phyloP scores from a whole-genome alignment of 2,329 filamentous ascomycete genomes.

The Sclerotinia nivalis region DNA sequence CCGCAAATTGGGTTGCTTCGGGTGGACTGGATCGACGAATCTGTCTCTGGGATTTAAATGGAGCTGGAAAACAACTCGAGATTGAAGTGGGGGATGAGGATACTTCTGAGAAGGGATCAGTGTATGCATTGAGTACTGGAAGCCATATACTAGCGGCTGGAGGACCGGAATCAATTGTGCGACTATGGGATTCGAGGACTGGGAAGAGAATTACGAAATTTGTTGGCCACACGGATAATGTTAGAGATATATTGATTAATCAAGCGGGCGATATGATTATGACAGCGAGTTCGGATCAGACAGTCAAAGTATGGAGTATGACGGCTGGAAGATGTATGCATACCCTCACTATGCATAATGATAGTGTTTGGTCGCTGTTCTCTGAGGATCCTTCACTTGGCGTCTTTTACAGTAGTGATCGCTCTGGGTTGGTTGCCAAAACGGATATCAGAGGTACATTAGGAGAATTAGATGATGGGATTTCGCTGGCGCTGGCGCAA shows the following conservation, averaged over 20 bases:
- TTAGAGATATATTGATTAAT: conserved; percentile 87
- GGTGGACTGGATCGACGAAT: conserved; percentile 92
- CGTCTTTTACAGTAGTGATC: conserved; percentile 93
- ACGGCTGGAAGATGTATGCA: conserved; percentile 95
- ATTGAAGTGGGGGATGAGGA: conserved; percentile 86
- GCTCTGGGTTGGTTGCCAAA: conserved; percentile 91
- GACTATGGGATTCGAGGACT: conserved; percentile 86
- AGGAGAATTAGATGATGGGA: conserved; percentile 77
- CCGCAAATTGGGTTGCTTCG: conserved; percentile 85
- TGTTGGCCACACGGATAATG: conserved; percentile 92
- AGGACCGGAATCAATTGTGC: conserved; percentile 88
- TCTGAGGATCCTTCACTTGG: conserved; percentile 83
- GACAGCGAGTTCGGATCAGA: conserved; percentile 93
- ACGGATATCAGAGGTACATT: conserved; percentile 79
- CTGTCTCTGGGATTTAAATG: conserved; percentile 89
- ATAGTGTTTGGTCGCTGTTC: conserved; percentile 94
- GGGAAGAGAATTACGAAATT: conserved; percentile 94
- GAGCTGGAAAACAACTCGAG: conserved; percentile 79
- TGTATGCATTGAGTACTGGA: conserved; percentile 84
- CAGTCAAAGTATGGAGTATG: conserved; percentile 97
- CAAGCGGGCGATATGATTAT: conserved; percentile 87
- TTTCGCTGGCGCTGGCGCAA: conserved; percentile 87
- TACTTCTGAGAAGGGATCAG: conserved; percentile 83
- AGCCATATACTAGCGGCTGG: conserved; percentile 84
- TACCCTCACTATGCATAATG: conserved; percentile 98